A percentile compares a stretch with the other conserved stretches of the same genome.
These are phyloP conservation scores for Fusarium sp. DNA, from an alignment of 2,329 filamentous ascomycete species.

Conservation along the genomic window DNA sequence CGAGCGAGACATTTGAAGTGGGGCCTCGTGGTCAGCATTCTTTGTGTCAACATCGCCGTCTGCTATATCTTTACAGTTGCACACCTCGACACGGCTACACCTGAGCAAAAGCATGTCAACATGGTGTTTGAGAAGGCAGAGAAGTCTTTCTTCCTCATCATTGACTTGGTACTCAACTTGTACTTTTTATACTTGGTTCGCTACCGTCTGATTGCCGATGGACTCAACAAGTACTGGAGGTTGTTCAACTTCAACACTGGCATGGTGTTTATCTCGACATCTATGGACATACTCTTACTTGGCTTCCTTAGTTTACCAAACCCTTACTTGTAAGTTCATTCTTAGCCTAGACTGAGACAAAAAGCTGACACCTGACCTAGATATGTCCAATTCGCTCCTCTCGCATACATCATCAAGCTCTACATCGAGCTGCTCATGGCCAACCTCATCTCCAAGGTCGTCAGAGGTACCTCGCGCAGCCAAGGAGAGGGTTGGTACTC, in stretches of 20 bases:
- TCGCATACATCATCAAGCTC: constrained; percentile 64
- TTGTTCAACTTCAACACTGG: constrained; percentile 61
- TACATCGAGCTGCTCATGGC: constrained; percentile 66
- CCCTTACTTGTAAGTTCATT: constrained; percentile 16
- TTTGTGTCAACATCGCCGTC: constrained; percentile 53
- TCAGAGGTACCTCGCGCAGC: background rate
- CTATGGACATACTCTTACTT: constrained; percentile 55
- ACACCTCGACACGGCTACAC: constrained; percentile 39
- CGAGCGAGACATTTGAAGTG: constrained; percentile 51
- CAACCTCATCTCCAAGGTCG: constrained; percentile 58
- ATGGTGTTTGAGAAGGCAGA: constrained; percentile 41
- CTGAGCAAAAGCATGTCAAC: constrained; percentile 22
- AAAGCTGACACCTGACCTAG: constrained; percentile 27
- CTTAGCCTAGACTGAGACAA: accelerated
- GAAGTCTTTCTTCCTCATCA: constrained; percentile 61
- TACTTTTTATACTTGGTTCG: constrained; percentile 62
- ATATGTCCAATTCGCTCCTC: constrained; percentile 61
- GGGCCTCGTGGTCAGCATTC: constrained; percentile 49
- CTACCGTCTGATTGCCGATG: constrained; percentile 57
- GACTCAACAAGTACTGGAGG: constrained; percentile 61
- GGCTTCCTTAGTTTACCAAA: constrained; percentile 40
- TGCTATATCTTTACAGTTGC: constrained; percentile 54
- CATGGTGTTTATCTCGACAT: constrained; percentile 60
- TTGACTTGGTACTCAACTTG: constrained; percentile 61
- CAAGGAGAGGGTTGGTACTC: constrained; percentile 13